These are phyloP conservation scores for Mitragyna speciosa DNA, from an alignment of 257 asterid species.

Conservation along the genomic window DNA sequence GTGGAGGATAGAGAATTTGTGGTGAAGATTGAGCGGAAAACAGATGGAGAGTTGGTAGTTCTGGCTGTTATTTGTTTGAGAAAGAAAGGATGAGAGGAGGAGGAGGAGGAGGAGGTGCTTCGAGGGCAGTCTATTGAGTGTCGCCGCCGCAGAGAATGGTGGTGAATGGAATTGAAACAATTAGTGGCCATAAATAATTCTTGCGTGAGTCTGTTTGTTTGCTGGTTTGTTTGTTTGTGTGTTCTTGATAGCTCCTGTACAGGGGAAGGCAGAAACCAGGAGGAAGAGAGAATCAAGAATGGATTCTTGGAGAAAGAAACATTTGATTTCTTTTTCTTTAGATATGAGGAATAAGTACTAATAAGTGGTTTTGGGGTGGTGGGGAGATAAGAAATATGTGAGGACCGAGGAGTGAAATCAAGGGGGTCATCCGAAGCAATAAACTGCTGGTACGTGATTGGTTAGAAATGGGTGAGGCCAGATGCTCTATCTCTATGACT, in stretches of 20 bases:
- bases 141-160: conserved; percentile 43
- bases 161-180: conserved; percentile 45
- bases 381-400: conserved; percentile 72
- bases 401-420: conserved; percentile 29
- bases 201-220: not conserved
- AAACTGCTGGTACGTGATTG: conserved; percentile 55
- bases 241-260: no score
- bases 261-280: not conserved
- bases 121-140: conserved; percentile 49
- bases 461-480: conserved; percentile 32
- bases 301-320: not conserved
- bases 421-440: conserved; percentile 38
- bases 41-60: conserved; percentile 19
- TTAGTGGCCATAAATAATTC: conserved; percentile 62
- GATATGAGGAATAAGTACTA: no score
- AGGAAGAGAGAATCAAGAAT: not conserved
- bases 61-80: conserved; percentile 31
- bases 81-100: conserved; percentile 1
- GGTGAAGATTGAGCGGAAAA: conserved; percentile 24
- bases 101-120: conserved; percentile 21
- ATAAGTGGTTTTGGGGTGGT: not conserved
- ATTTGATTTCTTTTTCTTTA: not conserved
- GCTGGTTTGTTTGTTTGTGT: no score
- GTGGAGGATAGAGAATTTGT: conserved; percentile 30
- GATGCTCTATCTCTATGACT: conserved; percentile 20